phyloP scores from a whole-genome alignment of 352 stramenopile species.

The Peronospora farinosa region DNA sequence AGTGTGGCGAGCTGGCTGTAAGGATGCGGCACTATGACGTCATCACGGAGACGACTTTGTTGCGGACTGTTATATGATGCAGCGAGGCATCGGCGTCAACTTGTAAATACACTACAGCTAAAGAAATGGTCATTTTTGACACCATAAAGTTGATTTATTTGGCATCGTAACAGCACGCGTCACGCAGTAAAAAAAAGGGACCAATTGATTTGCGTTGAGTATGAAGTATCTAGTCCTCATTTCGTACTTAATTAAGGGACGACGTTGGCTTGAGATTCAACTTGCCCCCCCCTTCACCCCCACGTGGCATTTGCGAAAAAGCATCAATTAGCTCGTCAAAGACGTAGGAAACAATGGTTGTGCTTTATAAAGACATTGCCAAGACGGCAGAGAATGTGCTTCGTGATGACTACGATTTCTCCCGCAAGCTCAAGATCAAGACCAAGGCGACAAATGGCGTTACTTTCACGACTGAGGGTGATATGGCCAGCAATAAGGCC shows the following conservation, averaged over 20 bases:
- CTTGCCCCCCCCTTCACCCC: background rate
- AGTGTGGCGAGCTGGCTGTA: background rate
- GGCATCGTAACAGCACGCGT: too few species aligned
- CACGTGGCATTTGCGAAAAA: slow-evolving; percentile 49
- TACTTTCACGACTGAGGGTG: slow-evolving; percentile 80
- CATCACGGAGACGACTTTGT: background rate
- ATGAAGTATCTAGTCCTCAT: background rate
- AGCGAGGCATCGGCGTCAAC: too few species aligned
- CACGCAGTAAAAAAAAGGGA: background rate
- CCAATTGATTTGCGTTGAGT: slow-evolving; percentile 11
- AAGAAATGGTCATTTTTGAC: too few species aligned
- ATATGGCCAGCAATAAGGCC: slow-evolving; percentile 82
- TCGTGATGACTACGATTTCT: slow-evolving; percentile 87
- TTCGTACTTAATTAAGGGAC: background rate
- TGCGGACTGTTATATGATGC: too few species aligned
- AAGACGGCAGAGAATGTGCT: slow-evolving; percentile 84
- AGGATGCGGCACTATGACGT: background rate
- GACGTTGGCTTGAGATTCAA: background rate
- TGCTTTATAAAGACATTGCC: slow-evolving; percentile 82
- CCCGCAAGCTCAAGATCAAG: slow-evolving; percentile 88
- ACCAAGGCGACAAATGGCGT: slow-evolving; percentile 83
- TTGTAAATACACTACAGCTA: too few species aligned
- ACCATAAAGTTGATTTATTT: too few species aligned
- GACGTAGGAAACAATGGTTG: slow-evolving; percentile 39
- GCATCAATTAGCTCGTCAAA: slow-evolving; percentile 23